phyloP scores from a whole-genome alignment of 768 basidiomycete species.

The Ramaria sp. region DNA sequence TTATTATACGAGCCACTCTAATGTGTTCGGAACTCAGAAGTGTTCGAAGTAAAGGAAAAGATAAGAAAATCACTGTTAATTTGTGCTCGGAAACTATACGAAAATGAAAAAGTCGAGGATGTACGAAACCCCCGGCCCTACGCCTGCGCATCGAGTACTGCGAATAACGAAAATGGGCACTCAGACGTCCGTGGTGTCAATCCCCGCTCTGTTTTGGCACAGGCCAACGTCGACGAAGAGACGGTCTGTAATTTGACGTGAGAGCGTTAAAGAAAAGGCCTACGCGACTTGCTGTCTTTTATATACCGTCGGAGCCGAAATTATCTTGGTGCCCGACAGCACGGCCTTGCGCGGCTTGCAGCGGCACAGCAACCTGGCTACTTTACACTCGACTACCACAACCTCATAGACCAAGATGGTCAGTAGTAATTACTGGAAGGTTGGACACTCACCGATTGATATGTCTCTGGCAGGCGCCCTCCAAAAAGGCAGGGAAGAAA shows the following conservation, averaged over 20 bases:
- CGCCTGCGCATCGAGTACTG: neutral
- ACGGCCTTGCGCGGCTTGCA: neutral
- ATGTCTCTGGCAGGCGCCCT: conserved; percentile 48
- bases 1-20: too few species aligned
- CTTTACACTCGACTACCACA: neutral
- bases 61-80: too few species aligned
- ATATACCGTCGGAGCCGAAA: neutral
- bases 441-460: neutral
- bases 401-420: neutral
- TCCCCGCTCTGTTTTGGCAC: conserved; percentile 6
- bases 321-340: neutral
- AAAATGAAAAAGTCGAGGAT: neutral
- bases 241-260: conserved; percentile 6
- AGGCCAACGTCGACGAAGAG: neutral
- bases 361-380: neutral
- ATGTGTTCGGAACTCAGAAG: too few species aligned
- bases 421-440: neutral
- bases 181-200: conserved; percentile 2
- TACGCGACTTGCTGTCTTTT: neutral
- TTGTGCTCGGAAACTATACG: too few species aligned
- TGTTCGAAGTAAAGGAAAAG: too few species aligned
- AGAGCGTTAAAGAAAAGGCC: conserved; percentile 1
- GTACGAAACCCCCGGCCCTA: conserved; percentile 5
- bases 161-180: conserved; percentile 2
- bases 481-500: conserved; percentile 89